Evolutionary conservation across 106 monocot species (phyloP).

Genomic region (Dioscorea alata): DNA sequence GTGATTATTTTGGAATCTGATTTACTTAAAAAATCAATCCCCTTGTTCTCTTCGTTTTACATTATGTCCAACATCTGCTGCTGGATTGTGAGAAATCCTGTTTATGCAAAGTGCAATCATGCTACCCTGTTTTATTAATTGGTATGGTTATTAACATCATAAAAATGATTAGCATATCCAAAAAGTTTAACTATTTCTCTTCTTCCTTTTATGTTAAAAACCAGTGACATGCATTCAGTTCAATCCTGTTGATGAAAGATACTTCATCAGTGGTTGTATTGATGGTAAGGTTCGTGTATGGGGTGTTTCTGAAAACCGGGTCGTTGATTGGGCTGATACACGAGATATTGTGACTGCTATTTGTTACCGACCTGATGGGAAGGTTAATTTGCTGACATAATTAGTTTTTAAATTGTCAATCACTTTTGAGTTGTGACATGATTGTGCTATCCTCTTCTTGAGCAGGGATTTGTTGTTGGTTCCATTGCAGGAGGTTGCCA

Average conservation of each 20-base stretch:
- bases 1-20: no score
- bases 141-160: no score
- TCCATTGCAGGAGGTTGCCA: conserved; percentile 55
- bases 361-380: conserved; percentile 67
- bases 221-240: conserved; percentile 91
- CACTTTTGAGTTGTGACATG: not conserved
- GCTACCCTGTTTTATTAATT: no score
- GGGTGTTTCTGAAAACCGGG: conserved; percentile 44
- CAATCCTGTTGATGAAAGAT: conserved; percentile 62
- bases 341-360: conserved; percentile 72
- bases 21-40: no score
- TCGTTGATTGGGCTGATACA: conserved; percentile 74
- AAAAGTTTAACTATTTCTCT: no score
- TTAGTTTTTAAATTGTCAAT: not conserved
- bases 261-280: conserved; percentile 86
- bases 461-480: conserved; percentile 87
- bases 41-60: no score
- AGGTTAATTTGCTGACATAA: conserved; percentile 31
- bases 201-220: conserved; percentile 6
- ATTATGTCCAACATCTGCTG: no score
- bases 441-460: not conserved
- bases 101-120: no score
- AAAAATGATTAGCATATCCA: no score
- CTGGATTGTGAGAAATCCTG: no score
- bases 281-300: conserved; percentile 93